These are phyloP conservation scores for Phyllosticta citribraziliensis DNA, from an alignment of 2,329 filamentous ascomycete genomes.

Conservation along the genomic window DNA sequence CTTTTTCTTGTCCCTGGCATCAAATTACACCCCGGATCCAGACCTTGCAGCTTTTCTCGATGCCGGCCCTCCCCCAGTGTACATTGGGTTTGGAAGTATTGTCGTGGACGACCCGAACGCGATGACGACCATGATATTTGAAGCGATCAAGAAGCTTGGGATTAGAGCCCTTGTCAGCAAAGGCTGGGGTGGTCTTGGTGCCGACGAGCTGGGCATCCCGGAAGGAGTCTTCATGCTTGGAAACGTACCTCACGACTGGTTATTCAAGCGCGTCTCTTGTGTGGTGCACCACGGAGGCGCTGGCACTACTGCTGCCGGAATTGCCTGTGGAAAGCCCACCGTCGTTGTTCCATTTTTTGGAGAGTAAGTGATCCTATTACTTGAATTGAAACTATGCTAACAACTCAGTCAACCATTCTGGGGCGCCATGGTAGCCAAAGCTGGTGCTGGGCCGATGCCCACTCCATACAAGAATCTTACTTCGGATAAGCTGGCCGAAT, in stretches of 20 bases:
- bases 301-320: conserved; percentile 80
- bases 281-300: conserved; percentile 85
- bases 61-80: conserved; percentile 30
- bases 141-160: conserved; percentile 44
- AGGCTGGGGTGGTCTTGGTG: conserved; percentile 79
- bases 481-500: conserved; percentile 27
- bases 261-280: conserved; percentile 69
- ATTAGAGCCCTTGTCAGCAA: conserved; percentile 76
- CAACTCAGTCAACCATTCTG: conserved; percentile 27
- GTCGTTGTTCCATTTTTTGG: conserved; percentile 71
- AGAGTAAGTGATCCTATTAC: conserved; percentile 13
- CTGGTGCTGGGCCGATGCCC: conserved; percentile 31
- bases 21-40: conserved; percentile 29
- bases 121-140: conserved; percentile 32
- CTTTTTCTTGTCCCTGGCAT: conserved; percentile 30
- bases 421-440: conserved; percentile 32
- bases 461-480: conserved; percentile 31
- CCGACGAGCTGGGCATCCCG: conserved; percentile 53
- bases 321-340: conserved; percentile 68
- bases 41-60: conserved; percentile 30
- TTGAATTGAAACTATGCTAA: background rate
- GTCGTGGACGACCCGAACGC: conserved; percentile 33
- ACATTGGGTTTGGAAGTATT: conserved; percentile 34
- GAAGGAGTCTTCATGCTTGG: conserved; percentile 74
- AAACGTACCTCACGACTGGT: conserved; percentile 81